phyloP scores from a whole-genome alignment of 2,329 filamentous ascomycete species.

The Clonostachys byssicola region DNA sequence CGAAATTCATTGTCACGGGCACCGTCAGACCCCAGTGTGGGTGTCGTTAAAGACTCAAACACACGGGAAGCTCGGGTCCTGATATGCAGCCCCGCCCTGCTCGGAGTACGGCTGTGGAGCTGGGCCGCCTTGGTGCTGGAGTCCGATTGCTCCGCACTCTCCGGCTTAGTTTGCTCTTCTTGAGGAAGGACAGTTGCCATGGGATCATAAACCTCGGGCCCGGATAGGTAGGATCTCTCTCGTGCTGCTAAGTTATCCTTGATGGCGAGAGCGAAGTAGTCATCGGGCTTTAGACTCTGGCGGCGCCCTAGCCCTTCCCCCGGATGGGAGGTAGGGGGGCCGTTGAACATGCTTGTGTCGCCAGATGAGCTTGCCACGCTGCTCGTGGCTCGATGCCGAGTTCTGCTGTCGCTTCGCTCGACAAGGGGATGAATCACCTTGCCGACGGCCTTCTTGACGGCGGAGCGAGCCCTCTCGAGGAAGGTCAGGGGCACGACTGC shows the following conservation, averaged over 20 bases:
- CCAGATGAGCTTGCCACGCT: constrained; percentile 61
- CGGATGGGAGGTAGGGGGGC: constrained; percentile 39
- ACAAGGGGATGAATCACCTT: constrained; percentile 59
- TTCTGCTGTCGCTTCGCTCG: constrained; percentile 51
- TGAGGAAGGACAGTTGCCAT: constrained; percentile 29
- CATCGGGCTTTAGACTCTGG: constrained; percentile 47
- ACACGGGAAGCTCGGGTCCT: constrained; percentile 24
- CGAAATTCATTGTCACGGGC: not conserved
- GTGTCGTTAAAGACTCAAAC: constrained; percentile 10
- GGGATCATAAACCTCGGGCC: constrained; percentile 28
- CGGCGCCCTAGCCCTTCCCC: constrained; percentile 40
- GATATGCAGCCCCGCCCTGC: constrained; percentile 35
- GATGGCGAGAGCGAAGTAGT: constrained; percentile 37
- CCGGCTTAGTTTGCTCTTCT: constrained; percentile 17
- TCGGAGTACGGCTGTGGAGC: constrained; percentile 38
- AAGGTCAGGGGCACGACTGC: constrained; percentile 89
- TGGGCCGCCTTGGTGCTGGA: not conserved
- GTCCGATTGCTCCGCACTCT: not conserved
- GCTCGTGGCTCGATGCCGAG: constrained; percentile 54
- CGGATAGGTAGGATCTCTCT: constrained; percentile 4
- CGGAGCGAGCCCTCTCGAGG: constrained; percentile 78
- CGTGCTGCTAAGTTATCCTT: not conserved
- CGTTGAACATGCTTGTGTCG: constrained; percentile 39
- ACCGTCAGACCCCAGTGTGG: constrained; percentile 29
- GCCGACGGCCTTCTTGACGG: constrained; percentile 63